Conservation (phyloP, 2,329 filamentous ascomycete genomes). For the Neonectria sp. region DNA sequence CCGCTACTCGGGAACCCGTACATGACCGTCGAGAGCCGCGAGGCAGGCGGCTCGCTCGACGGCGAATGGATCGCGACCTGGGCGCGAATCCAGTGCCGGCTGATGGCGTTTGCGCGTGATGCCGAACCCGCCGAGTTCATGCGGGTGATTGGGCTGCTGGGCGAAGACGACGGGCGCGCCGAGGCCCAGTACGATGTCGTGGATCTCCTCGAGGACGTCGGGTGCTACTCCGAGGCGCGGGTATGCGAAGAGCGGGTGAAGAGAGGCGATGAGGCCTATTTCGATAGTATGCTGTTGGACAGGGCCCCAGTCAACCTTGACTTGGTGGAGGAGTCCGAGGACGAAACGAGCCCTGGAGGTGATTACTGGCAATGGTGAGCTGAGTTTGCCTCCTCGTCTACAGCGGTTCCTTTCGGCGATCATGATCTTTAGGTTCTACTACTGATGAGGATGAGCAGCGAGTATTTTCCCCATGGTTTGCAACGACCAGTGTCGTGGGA, state of each 20-base stretch:
- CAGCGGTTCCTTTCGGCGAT: background rate
- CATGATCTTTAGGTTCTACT: background rate
- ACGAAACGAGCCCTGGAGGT: background rate
- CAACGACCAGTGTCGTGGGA: background rate
- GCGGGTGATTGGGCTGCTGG: conserved; percentile 44
- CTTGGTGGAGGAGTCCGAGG: background rate
- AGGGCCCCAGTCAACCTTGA: background rate
- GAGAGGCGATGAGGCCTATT: conserved; percentile 44
- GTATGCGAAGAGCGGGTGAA: conserved; percentile 45
- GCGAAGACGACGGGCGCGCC: conserved; percentile 24
- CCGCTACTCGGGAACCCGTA: no score
- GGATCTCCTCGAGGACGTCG: conserved; percentile 54
- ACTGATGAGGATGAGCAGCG: background rate
- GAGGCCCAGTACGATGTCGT: conserved; percentile 52
- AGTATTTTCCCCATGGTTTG: background rate
- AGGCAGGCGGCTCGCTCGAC: conserved; percentile 53
- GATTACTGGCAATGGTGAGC: background rate
- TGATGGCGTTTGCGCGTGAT: conserved; percentile 48
- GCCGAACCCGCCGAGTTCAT: conserved; percentile 49
- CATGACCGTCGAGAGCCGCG: conserved; percentile 56
- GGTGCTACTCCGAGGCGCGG: conserved; percentile 50
- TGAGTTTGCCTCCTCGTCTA: background rate
- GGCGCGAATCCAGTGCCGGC: conserved; percentile 52
- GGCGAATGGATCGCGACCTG: conserved; percentile 53
- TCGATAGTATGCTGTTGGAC: conserved; percentile 40